Evolutionary conservation across 2,329 filamentous ascomycete species (phyloP), one percentile per base, ranked within the genome.

Genomic region (Pyrenochaeta sp.): DNA sequence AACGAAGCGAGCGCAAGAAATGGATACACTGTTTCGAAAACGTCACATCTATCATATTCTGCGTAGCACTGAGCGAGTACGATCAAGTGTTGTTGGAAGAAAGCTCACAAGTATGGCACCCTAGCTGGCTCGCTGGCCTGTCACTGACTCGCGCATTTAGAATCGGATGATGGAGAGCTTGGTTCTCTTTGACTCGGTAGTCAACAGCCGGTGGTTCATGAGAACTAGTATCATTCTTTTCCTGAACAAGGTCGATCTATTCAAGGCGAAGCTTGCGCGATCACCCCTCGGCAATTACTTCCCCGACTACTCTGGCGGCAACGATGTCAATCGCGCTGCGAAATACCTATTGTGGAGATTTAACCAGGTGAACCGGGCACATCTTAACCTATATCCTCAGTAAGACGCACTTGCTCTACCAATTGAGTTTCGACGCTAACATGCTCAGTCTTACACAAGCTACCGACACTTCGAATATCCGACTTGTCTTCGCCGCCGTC

Each of bases 21-120:
- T 99, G 95, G 95, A 99, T 99, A 75, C 95, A 99, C 81, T 99
- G 95, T 82, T 99, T 99, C 78, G 95, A 99, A 79, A 98, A 98
- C 72, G 95, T 99, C 72, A 99, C 95, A 43, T 98, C 95, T 3
- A 99, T 99, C 78, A 99, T 99, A 68, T 99, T 99, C 80, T 99
- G 95, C 75, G 95, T 99, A 61, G 95, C 95, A 15, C 82, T 99
- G 69, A 98, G 93, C 82, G 95, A 99, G 80, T 99, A 99, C 77
- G 95, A 99, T 74, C 95, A 99, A 80, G 94, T 97, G 5, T 83
- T 99, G 52, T 84, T 99, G 40, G 95, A 99, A 80, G 95, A 98
- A 80, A 96, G 92, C 80, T 97, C 94, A 75, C 95, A 98, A 85
- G 93, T 95, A 86, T 68, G 85, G 75, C 51, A 34, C 39, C 42